Conservation (phyloP, 140 eudicot genomes). For the Oenanthe javanica region DNA sequence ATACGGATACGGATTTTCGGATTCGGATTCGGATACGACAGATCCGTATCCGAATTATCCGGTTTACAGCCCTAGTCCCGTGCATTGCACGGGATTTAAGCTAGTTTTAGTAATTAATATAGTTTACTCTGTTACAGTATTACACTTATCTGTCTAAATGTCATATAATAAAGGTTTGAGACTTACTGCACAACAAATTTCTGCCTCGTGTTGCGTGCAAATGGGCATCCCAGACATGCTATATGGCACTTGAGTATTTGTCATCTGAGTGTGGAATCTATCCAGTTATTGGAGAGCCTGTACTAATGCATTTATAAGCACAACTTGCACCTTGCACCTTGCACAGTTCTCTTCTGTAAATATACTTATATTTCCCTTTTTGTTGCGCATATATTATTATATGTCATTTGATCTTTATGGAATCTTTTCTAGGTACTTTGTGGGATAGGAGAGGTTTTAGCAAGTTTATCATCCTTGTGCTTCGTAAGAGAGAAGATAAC, state of each 20-base stretch:
- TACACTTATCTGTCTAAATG: background rate
- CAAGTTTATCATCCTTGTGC: constrained; percentile 39
- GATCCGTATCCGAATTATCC: too few species aligned
- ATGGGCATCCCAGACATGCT: background rate
- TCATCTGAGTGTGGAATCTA: background rate
- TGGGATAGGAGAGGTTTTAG: constrained; percentile 58
- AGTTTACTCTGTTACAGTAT: background rate
- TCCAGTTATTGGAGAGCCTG: background rate
- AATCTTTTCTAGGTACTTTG: constrained; percentile 43
- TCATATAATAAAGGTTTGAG: background rate
- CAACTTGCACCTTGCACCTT: background rate
- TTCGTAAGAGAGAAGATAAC: constrained; percentile 49
- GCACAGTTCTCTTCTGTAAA: background rate
- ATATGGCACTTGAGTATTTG: background rate
- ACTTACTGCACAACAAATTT: background rate
- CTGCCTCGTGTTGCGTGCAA: background rate
- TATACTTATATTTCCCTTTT: background rate
- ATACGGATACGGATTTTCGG: too few species aligned
- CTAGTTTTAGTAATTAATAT: too few species aligned
- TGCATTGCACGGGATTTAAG: too few species aligned
- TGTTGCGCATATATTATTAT: background rate
- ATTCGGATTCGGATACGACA: too few species aligned
- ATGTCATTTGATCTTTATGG: constrained; percentile 5
- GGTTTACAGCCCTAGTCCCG: too few species aligned
- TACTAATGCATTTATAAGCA: background rate